A percentile compares a stretch with the other conserved stretches of the same genome.
phyloP scores from a whole-genome alignment of 2,329 filamentous ascomycete genomes.

The Thielaviopsis musarum region DNA sequence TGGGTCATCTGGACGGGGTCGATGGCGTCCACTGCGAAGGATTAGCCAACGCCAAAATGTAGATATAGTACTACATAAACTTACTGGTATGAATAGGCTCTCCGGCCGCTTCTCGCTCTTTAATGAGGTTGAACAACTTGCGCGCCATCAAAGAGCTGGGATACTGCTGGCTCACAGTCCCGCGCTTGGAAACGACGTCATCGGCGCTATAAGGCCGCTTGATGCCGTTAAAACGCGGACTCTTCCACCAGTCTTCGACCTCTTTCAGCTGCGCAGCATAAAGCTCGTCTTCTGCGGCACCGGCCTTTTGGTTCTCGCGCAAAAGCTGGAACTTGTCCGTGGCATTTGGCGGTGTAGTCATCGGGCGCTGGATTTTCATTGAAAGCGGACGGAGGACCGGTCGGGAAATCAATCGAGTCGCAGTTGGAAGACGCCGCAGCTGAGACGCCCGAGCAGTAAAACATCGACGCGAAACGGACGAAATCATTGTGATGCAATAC shows the following conservation, averaged over 20 bases:
- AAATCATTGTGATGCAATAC: neutral
- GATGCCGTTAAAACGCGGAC: constrained; percentile 72
- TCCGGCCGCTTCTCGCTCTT: constrained; percentile 58
- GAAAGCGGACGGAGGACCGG: neutral
- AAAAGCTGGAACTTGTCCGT: constrained; percentile 78
- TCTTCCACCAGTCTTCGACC: constrained; percentile 80
- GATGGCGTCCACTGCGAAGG: constrained; percentile 67
- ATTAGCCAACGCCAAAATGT: neutral
- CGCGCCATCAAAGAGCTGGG: constrained; percentile 88
- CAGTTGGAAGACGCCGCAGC: neutral
- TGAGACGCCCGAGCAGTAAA: neutral
- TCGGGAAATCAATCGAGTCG: neutral
- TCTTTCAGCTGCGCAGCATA: constrained; percentile 72
- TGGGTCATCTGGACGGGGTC: constrained; percentile 99
- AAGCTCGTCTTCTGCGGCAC: constrained; percentile 65
- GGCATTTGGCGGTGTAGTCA: constrained; percentile 20
- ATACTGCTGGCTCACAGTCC: constrained; percentile 71
- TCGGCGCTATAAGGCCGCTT: constrained; percentile 79
- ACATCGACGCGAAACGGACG: neutral
- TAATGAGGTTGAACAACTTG: constrained; percentile 82
- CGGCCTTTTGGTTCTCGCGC: constrained; percentile 58
- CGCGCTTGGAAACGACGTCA: constrained; percentile 86
- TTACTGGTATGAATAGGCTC: constrained; percentile 85
- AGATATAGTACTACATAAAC: constrained; percentile 17
- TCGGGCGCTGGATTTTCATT: constrained; percentile 3